Evolutionary conservation across 2,329 filamentous ascomycete species (phyloP).

Genomic region (Chalaropsis thielavioides): DNA sequence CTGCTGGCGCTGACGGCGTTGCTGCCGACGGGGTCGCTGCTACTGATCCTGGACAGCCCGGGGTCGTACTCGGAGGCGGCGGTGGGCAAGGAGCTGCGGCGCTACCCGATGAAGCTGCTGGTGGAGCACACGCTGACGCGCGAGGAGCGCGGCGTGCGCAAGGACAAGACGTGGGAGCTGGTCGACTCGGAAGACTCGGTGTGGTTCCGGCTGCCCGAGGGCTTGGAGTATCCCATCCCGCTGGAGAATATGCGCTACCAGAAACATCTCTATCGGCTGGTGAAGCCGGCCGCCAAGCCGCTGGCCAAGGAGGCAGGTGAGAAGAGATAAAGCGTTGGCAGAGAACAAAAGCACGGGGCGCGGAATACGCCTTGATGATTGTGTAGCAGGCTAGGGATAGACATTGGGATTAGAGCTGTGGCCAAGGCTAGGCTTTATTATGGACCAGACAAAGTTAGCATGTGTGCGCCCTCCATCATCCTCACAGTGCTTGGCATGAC

Average conservation of each 20-base stretch:
- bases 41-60: constrained; percentile 83
- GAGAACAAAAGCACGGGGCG: neutral
- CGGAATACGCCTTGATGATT: too few relatives aligned
- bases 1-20: constrained; percentile 52
- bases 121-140: constrained; percentile 58
- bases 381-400: neutral
- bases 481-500: neutral
- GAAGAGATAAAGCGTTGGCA: neutral
- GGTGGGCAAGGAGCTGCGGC: constrained; percentile 46
- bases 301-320: neutral
- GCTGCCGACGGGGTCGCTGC: constrained; percentile 44
- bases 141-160: constrained; percentile 8
- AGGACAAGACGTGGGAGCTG: constrained; percentile 51
- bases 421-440: neutral
- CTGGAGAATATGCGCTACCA: constrained; percentile 95
- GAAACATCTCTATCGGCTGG: constrained; percentile 57
- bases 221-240: constrained; percentile 63
- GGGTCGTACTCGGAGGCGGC: constrained; percentile 81
- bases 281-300: constrained; percentile 5
- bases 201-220: constrained; percentile 65
- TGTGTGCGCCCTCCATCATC: too few relatives aligned
- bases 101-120: constrained; percentile 89
- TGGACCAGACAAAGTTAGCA: too few relatives aligned
- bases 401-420: neutral
- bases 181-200: constrained; percentile 59